Base-by-base conservation (phyloP, 768 basidiomycete genomes). In the Calocera viscosa region DNA sequence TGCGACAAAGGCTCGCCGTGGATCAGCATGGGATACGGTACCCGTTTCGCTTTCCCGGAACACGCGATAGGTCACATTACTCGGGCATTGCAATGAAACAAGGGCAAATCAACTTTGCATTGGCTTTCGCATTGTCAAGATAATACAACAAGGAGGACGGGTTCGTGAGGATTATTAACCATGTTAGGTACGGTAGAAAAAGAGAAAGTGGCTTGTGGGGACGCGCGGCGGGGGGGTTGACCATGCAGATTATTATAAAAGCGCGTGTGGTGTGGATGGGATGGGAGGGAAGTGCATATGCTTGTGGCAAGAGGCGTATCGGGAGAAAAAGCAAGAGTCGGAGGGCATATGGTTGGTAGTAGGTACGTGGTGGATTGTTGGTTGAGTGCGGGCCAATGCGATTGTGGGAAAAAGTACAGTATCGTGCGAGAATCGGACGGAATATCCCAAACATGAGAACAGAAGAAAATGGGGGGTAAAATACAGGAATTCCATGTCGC, bases 81-180 rank as follows among this genome's bases (percentile, higher is more conserved):
- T n/a, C 5, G 7, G 35, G 14, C 35, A 38, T 38, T 38, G 35
- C 35, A 38, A 38, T 38, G 35, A 38, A 38, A 38, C 35, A 38
- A 5, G 5, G 7, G 35, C 14, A 38, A 38, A 47, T 47, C 14
- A 60, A 49, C 49, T 60, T 60, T 26, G 53, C 53, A 60, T 32
- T 60, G 53, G 30, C 53, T 60, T 60, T 38, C 53, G 53, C 53
- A 60, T 60, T 60, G 24, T 60, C 53, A 60, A 19, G 35, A 60
- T 60, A 60, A 30, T 60, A 60, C 53, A 60, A 60, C 53, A 38
- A 38, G 35, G 35, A 60, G 53, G 53, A 22, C 22, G 24, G 53
- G 53, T 12, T 28, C 26, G 22, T 32, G 5, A 60, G 53, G 43
- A 47, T 47, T 32, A 60, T 10, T 11, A 14, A 14, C 35, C 35